Evolutionary conservation across 257 asterid species (phyloP), one percentile per base, ranked within the genome.

Genomic region (Lithospermum erythrorhizon): DNA sequence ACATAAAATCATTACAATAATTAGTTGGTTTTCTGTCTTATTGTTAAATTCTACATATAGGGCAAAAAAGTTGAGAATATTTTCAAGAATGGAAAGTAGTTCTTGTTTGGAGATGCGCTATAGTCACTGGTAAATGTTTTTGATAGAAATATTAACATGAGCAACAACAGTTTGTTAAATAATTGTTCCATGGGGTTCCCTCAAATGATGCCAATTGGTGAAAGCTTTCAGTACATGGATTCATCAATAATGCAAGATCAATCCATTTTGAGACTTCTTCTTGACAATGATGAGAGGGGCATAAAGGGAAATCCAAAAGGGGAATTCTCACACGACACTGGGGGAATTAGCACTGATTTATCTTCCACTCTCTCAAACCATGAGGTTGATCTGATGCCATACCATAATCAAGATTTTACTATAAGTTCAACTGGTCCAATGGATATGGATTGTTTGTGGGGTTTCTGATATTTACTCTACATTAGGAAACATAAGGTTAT

Each of bases 171-270:
- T 41, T 41, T 41, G 49, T 23, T 68, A 72, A 1, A 61, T 71
- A 8, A 8, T 9, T 5, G 49, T 57, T 37, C 73, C 81, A 17
- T 66, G 62, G 17, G 24, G n/a, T 52, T 62, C 72, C 22, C 83
- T 7, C 84, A 73, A 64, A 53, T 35, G 32, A 62, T 71, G 53
- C 77, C 86, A 1, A 67, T 17, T 47, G 10, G 63, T 9, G 80
- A 72, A 8, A 67, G 25, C 56, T 15, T 41, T 25, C 73, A 54
- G 6, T 29, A 55, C 54, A 25, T 61, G n/a, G 78, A 79, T 24
- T 68, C 81, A 7, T 19, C 21, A 10, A n/a, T 56, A 47, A 62
- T 75, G 81, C 85, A 75, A 61, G 83, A 86, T 63, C 79, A 73
- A 55, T 79, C 90, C 27, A 53, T 70, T 21, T 18, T 73, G 55